phyloP scores from a whole-genome alignment of 345 rosid genomes.

The Gossypium stocksii region DNA sequence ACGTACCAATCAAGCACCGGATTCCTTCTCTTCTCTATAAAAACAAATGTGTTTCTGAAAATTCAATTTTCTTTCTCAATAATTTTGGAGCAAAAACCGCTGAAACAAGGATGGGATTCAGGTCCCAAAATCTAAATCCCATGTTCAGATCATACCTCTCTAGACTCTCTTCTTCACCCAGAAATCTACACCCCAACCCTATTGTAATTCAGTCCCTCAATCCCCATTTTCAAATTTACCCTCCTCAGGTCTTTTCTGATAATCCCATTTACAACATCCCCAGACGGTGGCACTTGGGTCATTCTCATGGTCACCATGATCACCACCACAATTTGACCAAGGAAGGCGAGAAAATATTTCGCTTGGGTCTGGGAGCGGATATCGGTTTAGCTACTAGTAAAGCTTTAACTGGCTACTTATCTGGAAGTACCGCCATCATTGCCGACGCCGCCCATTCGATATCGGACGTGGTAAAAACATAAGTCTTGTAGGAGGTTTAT shows the following conservation, averaged over 20 bases:
- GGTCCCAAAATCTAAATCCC: slow-evolving; percentile 36
- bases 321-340: slow-evolving; percentile 27
- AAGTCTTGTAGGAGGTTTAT: neutral
- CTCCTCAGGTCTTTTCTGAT: slow-evolving; percentile 10
- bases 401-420: slow-evolving; percentile 55
- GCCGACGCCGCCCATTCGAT: slow-evolving; percentile 74
- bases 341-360: slow-evolving; percentile 68
- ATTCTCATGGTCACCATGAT: slow-evolving; percentile 42
- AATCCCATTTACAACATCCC: slow-evolving; percentile 34
- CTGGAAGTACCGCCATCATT: slow-evolving; percentile 63
- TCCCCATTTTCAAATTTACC: slow-evolving; percentile 19
- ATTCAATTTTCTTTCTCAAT: neutral
- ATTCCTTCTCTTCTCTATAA: neutral
- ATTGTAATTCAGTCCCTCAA: slow-evolving; percentile 12
- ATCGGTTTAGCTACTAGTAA: slow-evolving; percentile 53
- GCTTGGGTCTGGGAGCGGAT: slow-evolving; percentile 69
- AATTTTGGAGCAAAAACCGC: slow-evolving; percentile 9
- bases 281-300: slow-evolving; percentile 68
- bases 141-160: slow-evolving; percentile 38
- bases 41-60: neutral
- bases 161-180: slow-evolving; percentile 27
- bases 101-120: slow-evolving; percentile 39
- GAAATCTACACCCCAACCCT: slow-evolving; percentile 14
- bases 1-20: neutral
- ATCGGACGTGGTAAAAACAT: slow-evolving; percentile 52